These are phyloP conservation scores for Phytophthora sojae DNA, from an alignment of 352 stramenopile species.

Conservation along the genomic window DNA sequence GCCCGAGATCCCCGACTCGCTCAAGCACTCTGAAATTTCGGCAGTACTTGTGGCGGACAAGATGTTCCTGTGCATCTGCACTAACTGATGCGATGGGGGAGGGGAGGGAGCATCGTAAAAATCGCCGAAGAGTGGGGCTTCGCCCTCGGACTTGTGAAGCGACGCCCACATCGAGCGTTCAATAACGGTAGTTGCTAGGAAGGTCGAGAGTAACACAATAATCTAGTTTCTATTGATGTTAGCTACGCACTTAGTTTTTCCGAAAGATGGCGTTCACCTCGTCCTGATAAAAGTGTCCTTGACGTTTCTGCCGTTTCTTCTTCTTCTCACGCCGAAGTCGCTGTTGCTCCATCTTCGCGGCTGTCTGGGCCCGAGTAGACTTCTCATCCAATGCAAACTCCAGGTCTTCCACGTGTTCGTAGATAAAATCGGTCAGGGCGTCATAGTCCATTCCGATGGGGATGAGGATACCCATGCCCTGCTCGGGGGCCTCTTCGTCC, in stretches of 20 bases:
- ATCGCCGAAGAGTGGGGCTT: no score
- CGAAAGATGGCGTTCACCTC: conserved; percentile 62
- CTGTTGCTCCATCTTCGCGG: conserved; percentile 23
- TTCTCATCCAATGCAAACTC: conserved; percentile 57
- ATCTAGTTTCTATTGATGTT: neutral
- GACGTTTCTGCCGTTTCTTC: conserved; percentile 31
- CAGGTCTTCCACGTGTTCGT: conserved; percentile 69
- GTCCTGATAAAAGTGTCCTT: conserved; percentile 66
- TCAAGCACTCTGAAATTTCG: conserved; percentile 6
- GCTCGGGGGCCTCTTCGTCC: conserved; percentile 54
- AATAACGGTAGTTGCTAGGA: no score
- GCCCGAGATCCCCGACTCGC: neutral
- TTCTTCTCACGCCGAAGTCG: conserved; percentile 30
- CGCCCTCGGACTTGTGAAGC: no score
- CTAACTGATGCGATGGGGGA: no score
- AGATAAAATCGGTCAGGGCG: conserved; percentile 66
- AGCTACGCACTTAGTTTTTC: conserved; percentile 32
- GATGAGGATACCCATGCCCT: conserved; percentile 78
- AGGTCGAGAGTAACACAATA: no score
- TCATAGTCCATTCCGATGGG: conserved; percentile 66
- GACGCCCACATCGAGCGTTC: no score
- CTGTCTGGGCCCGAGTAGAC: conserved; percentile 18
- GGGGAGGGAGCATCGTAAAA: no score
- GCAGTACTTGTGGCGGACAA: conserved; percentile 8
- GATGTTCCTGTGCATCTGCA: conserved; percentile 4